Evolutionary conservation across 2,329 filamentous ascomycete genomes (phyloP).

Genomic region (Neurospora sp.): DNA sequence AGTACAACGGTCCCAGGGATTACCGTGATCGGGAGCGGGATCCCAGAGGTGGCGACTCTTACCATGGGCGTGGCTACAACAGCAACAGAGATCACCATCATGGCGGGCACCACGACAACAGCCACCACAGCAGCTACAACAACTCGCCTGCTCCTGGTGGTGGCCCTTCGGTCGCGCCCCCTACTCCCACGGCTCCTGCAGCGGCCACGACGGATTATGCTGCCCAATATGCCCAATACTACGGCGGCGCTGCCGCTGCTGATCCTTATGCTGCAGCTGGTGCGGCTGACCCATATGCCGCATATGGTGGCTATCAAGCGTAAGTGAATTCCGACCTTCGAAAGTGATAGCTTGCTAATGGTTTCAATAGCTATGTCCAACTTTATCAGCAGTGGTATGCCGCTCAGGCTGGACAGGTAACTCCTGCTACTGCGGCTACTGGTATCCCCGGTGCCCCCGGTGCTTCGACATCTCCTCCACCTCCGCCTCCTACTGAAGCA

Average conservation of each 20-base stretch:
- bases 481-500: constrained; percentile 47
- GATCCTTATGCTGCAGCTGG: constrained; percentile 64
- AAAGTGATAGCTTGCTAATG: not conserved
- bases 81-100: constrained; percentile 28
- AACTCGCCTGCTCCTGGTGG: constrained; percentile 30
- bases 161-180: constrained; percentile 28
- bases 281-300: constrained; percentile 62
- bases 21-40: constrained; percentile 26
- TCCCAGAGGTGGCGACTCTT: constrained; percentile 28
- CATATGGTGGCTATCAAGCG: constrained; percentile 81
- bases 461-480: constrained; percentile 44
- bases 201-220: constrained; percentile 55
- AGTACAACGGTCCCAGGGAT: constrained; percentile 36
- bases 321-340: constrained; percentile 28
- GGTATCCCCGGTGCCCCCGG: constrained; percentile 25
- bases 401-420: constrained; percentile 40
- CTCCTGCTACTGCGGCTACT: constrained; percentile 30
- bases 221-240: constrained; percentile 78
- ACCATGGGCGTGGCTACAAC: constrained; percentile 15
- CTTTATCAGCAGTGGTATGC: constrained; percentile 67
- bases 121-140: constrained; percentile 25
- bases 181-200: constrained; percentile 33
- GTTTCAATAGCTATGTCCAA: constrained; percentile 46
- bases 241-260: constrained; percentile 33
- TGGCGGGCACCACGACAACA: constrained; percentile 30